These are phyloP conservation scores for Geotrichum carabidarum DNA, from an alignment of 1,139 yeast genomes.

Conservation along the genomic window DNA sequence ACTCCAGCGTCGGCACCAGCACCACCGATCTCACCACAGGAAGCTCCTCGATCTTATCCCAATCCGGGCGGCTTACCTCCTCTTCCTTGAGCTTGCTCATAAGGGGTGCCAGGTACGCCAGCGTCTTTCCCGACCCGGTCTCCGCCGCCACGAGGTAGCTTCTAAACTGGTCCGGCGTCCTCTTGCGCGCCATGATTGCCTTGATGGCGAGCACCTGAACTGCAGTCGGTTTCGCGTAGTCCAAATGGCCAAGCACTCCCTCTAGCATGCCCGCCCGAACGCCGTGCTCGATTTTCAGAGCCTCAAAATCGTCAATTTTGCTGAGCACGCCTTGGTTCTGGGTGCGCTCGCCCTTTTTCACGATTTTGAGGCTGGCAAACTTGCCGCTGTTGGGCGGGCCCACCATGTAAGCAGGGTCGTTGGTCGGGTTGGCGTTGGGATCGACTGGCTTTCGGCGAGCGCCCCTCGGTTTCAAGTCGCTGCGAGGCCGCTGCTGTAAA, in stretches of 20 bases:
- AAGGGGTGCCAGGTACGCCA: slow-evolving; percentile 80
- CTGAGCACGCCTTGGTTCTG: slow-evolving; percentile 40
- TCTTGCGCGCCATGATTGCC: slow-evolving; percentile 39
- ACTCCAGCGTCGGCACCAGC: slow-evolving; percentile 81
- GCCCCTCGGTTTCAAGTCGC: too few relatives aligned
- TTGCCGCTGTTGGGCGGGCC: slow-evolving; percentile 32
- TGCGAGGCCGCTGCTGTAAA: not conserved
- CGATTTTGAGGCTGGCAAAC: slow-evolving; percentile 36
- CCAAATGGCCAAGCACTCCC: slow-evolving; percentile 42
- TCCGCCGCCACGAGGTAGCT: slow-evolving; percentile 86
- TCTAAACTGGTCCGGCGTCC: slow-evolving; percentile 41
- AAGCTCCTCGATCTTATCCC: slow-evolving; percentile 30
- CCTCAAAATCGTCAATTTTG: slow-evolving; percentile 56
- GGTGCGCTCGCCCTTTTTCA: slow-evolving; percentile 33
- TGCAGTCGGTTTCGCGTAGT: slow-evolving; percentile 49
- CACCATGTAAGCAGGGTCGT: slow-evolving; percentile 16
- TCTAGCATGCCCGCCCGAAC: slow-evolving; percentile 59
- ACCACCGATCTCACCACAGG: slow-evolving; percentile 64
- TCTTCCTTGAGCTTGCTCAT: slow-evolving; percentile 58
- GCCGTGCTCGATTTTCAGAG: slow-evolving; percentile 59
- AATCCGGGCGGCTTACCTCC: slow-evolving; percentile 28
- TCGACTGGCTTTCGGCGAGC: not conserved
- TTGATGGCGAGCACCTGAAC: slow-evolving; percentile 58
- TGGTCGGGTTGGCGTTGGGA: slow-evolving; percentile 8
- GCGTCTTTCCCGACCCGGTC: slow-evolving; percentile 94